phyloP scores from a whole-genome alignment of 1,139 yeast species.

The Scheffersomyces segobiensis region DNA sequence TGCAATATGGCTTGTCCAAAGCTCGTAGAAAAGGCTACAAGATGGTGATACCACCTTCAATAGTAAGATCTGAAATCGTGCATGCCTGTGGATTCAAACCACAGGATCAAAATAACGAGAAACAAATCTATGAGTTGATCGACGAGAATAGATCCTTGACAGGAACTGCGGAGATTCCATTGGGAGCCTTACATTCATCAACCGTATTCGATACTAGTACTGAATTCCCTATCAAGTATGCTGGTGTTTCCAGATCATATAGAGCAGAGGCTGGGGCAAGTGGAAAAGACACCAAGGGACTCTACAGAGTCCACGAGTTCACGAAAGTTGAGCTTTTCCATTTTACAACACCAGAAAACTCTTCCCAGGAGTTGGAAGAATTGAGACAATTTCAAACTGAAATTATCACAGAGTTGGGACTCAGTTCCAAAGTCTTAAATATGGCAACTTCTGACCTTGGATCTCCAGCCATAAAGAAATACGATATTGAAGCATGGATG shows the following conservation, averaged over 20 bases:
- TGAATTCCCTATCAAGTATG: conserved; percentile 57
- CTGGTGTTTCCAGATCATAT: conserved; percentile 84
- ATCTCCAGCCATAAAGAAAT: conserved; percentile 88
- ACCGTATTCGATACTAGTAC: conserved; percentile 19
- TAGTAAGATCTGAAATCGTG: conserved; percentile 75
- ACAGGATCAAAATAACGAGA: conserved; percentile 82
- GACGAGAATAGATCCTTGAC: conserved; percentile 62
- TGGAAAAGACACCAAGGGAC: conserved; percentile 88
- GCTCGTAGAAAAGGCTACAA: conserved; percentile 71
- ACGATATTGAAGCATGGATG: conserved; percentile 98
- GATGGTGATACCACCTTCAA: conserved; percentile 80
- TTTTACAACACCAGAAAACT: conserved; percentile 55
- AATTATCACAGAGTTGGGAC: conserved; percentile 65
- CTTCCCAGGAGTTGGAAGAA: conserved; percentile 56
- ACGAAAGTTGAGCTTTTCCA: conserved; percentile 94
- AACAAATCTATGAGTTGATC: conserved; percentile 72
- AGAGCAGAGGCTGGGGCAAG: conserved; percentile 98
- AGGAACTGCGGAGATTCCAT: conserved; percentile 95
- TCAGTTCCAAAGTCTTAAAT: conserved; percentile 76
- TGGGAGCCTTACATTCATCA: conserved; percentile 70
- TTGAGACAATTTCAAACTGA: conserved; percentile 65
- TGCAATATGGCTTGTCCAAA: conserved; percentile 69
- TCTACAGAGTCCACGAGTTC: conserved; percentile 95
- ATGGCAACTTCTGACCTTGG: conserved; percentile 94
- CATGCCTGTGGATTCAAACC: conserved; percentile 96